A percentile compares a stretch with the other conserved stretches of the same genome.
phyloP scores from a whole-genome alignment of 2,329 filamentous ascomycete genomes.

The Colletotrichum spinosum region DNA sequence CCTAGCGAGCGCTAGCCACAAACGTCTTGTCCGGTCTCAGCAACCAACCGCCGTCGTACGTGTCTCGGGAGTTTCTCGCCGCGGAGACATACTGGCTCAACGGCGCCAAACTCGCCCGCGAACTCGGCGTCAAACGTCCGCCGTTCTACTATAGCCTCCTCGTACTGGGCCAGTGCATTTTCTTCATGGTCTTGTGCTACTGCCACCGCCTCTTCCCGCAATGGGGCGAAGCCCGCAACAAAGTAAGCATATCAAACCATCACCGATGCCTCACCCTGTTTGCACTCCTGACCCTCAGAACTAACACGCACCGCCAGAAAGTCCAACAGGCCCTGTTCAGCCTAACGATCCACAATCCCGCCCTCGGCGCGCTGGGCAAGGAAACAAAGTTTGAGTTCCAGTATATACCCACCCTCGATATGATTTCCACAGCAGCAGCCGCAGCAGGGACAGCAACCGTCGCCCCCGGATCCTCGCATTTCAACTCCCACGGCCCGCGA shows the following conservation, averaged over 20 bases:
- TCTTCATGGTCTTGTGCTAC: constrained; percentile 70
- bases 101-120: constrained; percentile 70
- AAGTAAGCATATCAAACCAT: constrained; percentile 39
- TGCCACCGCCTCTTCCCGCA: constrained; percentile 50
- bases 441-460: constrained; percentile 41
- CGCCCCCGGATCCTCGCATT: neutral
- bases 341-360: constrained; percentile 71
- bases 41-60: constrained; percentile 72
- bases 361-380: constrained; percentile 68
- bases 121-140: constrained; percentile 68
- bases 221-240: constrained; percentile 51
- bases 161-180: constrained; percentile 73
- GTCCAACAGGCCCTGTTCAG: constrained; percentile 56
- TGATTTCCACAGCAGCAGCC: constrained; percentile 47
- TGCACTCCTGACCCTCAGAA: no score
- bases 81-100: constrained; percentile 79
- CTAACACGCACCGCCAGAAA: constrained; percentile 40
- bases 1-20: constrained; percentile 74
- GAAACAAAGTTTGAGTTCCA: constrained; percentile 78
- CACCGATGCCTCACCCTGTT: neutral
- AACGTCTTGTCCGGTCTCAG: constrained; percentile 80
- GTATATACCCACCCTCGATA: constrained; percentile 66
- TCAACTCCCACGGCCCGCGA: constrained; percentile 41
- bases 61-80: constrained; percentile 74
- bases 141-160: constrained; percentile 68